Base-by-base conservation (phyloP, 495 filamentous ascomycete genomes). In the Lichina pygmaea region DNA sequence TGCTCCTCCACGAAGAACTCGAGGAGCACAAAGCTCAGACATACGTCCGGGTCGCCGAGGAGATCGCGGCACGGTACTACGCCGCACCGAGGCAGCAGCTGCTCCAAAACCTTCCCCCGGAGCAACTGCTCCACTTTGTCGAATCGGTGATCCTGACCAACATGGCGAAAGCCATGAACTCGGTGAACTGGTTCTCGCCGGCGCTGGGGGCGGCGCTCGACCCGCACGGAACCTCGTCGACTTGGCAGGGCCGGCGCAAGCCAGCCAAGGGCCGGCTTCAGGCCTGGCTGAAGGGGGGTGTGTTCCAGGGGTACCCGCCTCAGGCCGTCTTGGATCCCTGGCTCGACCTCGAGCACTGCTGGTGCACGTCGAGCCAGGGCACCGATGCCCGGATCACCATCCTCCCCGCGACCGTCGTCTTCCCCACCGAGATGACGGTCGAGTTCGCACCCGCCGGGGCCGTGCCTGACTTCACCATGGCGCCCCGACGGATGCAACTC, bases 331-430 rank as follows among this genome's bases (percentile, higher is more conserved):
- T 48, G 9, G 44, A 17, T 4, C 44, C 13, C 11, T 48, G 46
- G 46, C 10, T 34, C 8, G 46, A 48, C 9, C 13, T 48, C 3
- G 44, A 30, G 17, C 43, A 48, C 9, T 48, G 46, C 44, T 48
- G 46, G 46, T 48, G 46, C 44, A 43, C 46, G n/a, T 15, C 36
- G 11, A 39, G 10, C 11, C 9, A 41, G 17, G 24, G 24, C 24
- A 33, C 16, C 42, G 16, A 48, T 10, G 46, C 46, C 12, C 46
- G 46, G 13, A 17, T 48, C 36, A 33, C 44, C 12, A 43, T 48
- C 30, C 12, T 24, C 9, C 12, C 47, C 9, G 12, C 44, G 11
- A 10, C 13, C 9, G 11, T 34, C 8, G 47, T 48, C 44, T 48
- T 48, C 16, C 46, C 46, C 9, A 32, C 11, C 9, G 17, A 48